Conservation (phyloP, 202 grass and related monocot species). For the Saccharum hybrid region DNA sequence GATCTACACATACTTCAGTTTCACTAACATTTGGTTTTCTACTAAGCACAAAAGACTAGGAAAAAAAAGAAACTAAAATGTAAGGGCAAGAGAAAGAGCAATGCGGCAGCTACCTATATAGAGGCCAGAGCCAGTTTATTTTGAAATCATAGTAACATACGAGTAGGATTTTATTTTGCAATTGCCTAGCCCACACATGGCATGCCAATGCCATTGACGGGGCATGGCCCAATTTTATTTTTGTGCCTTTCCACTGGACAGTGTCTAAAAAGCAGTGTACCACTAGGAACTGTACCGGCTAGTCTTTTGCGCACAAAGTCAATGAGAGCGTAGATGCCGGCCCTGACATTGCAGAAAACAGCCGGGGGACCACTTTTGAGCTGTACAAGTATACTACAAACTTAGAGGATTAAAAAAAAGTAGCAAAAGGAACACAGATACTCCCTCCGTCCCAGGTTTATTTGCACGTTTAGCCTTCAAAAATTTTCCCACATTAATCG, state of each 20-base stretch:
- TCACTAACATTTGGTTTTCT: neutral
- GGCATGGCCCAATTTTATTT: neutral
- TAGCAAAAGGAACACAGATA: neutral
- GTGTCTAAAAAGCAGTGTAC: slow-evolving; percentile 50
- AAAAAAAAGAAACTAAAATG: neutral
- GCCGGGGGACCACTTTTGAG: slow-evolving; percentile 28
- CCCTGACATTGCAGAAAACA: slow-evolving; percentile 32
- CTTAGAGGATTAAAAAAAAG: neutral
- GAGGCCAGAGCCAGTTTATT: neutral
- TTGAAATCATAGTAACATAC: neutral
- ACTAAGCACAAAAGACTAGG: neutral
- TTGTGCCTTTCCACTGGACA: slow-evolving; percentile 10
- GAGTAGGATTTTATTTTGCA: neutral
- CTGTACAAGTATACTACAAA: slow-evolving; percentile 3
- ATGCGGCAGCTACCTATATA: neutral
- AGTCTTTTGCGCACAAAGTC: slow-evolving; percentile 47
- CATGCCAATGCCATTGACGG: neutral
- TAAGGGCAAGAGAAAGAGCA: neutral
- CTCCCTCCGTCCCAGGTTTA: too few species aligned
- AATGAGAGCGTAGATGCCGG: slow-evolving; percentile 34
- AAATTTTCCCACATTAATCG: too few species aligned
- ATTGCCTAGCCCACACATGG: neutral
- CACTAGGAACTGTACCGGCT: slow-evolving; percentile 14
- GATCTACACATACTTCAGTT: neutral
- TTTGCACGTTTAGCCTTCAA: too few species aligned